Evolutionary conservation across 768 basidiomycete genomes (phyloP), one percentile per base, ranked within the genome.

Genomic region (Russula sp.): DNA sequence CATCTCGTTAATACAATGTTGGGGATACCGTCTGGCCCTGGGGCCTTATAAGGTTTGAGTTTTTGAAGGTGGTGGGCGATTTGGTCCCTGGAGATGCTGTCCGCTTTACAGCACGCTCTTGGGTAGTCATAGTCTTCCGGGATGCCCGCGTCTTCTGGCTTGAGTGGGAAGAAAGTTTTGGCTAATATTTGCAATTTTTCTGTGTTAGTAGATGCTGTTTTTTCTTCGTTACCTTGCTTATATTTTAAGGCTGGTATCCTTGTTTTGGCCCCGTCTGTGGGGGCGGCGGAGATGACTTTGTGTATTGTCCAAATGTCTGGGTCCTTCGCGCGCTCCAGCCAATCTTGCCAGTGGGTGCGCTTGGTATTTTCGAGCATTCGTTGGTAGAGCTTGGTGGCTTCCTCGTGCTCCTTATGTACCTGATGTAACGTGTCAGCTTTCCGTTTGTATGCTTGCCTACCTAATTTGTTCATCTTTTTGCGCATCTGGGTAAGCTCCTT

Each of bases 301-400:
- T 66, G 53, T 2, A 66, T 65, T 0, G 61, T 65, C 70, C 73
- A 73, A 0, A 73, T 38, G 7, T 65, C 51, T 0, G 58, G 49
- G 0, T 61, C 50, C 2, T 63, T 52, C 0, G 66, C 56, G 0
- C 57, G 41, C 29, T 71, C 67, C 2, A 73, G 63, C 58, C 61
- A 74, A 0, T 67, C 63, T 6, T 57, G 49, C 69, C 69, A 73
- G 60, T 69, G 66, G 0, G 65, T 63, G 7, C 41, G n/a, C 45
- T 73, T 73, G 8, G 67, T 62, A 9, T 22, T 10, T 2, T 48
- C n/a, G 7, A 74, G 66, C 2, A 55, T 22, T 2, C 65, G 45
- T 4, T 34, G 41, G 54, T 69, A 72, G 1, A 29, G 11, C 20
- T 67, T 67, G 0, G 22, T 25, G 0, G 45, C 51, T 0, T 36